Base-by-base conservation (phyloP, 2,329 filamentous ascomycete species). In the Niveomyces coronatus region DNA sequence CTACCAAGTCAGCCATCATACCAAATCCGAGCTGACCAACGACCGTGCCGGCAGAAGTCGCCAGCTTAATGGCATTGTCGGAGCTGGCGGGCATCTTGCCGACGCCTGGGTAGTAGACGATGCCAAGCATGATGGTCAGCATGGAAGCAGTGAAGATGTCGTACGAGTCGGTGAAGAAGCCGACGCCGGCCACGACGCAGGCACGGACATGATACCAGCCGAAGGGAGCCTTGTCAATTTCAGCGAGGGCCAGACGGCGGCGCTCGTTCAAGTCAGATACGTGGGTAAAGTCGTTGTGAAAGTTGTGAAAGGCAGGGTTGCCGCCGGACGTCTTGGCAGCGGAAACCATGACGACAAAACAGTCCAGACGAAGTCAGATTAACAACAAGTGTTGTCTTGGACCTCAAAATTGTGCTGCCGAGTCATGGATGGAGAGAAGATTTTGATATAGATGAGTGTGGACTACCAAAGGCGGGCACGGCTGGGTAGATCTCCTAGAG, bases 141-240 rank as follows among this genome's bases (percentile, higher is more conserved):
- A 86, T 66, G 46, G 78, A 81, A 49, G 82, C 80, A 53, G 80
- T 78, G 58, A 91, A 91, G 63, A 87, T 85, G 53, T 83, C 79
- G 61, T 88, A 89, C 3, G 82, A 82, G 55, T 89, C 85, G 13
- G 85, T 89, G 62, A 91, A 91, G 74, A 93, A 91, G 49, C 85
- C 85, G 44, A 89, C 81, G 50, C 85, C 85, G 20, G 84, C 84
- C 17, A 89, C 84, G 8, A 84, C 63, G 38, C 84, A 74, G 41
- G 84, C 81, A 28, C 84, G 74, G 42, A 88, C 74, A 53, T 91
- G 85, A 55, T 87, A 85, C 83, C 84, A 89, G 52, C 84, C 81
- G 44, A 89, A 88, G 4, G 79, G 79, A 9, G 82, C 83, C 63
- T 81, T 81, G 64, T 89, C 84, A 49, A 89, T 81, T 60, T 88